Evolutionary conservation across 805 yeast genomes (phyloP).

Genomic region (Jamesozyma gamospora): DNA sequence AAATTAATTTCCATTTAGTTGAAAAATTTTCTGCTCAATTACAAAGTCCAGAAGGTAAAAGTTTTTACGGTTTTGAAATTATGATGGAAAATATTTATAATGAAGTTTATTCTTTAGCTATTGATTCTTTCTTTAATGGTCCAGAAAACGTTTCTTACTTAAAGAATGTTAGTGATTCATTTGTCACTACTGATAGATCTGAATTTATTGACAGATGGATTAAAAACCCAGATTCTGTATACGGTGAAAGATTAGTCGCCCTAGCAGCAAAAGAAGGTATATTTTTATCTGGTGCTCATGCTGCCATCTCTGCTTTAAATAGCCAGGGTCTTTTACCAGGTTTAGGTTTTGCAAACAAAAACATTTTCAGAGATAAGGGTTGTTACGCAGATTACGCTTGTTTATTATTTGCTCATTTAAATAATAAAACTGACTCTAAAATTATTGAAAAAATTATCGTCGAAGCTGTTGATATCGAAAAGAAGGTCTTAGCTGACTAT

Average conservation of each 20-base stretch:
- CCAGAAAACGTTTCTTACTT: slow-evolving; percentile 81
- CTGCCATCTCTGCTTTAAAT: slow-evolving; percentile 94
- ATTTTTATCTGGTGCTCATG: slow-evolving; percentile 94
- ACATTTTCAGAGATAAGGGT: slow-evolving; percentile 96
- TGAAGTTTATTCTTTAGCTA: slow-evolving; percentile 87
- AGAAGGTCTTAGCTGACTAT: slow-evolving; percentile 84
- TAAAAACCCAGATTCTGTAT: slow-evolving; percentile 70
- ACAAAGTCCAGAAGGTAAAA: slow-evolving; percentile 93
- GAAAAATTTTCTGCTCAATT: slow-evolving; percentile 96
- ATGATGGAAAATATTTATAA: slow-evolving; percentile 99
- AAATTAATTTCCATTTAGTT: slow-evolving; percentile 90
- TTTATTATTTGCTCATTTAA: slow-evolving; percentile 81
- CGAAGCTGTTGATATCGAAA: slow-evolving; percentile 91
- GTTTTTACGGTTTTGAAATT: slow-evolving; percentile 97
- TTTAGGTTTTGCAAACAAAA: slow-evolving; percentile 87
- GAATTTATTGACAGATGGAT: slow-evolving; percentile 98
- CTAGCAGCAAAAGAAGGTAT: slow-evolving; percentile 98
- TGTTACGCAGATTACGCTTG: slow-evolving; percentile 96
- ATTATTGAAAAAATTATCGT: slow-evolving; percentile 77
- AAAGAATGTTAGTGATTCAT: slow-evolving; percentile 86
- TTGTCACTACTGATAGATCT: slow-evolving; percentile 88
- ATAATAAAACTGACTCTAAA: slow-evolving; percentile 69
- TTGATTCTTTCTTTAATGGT: slow-evolving; percentile 90
- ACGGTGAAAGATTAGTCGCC: slow-evolving; percentile 91
- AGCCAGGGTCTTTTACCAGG: slow-evolving; percentile 98